Evolutionary conservation across 495 filamentous ascomycete genomes (phyloP).

Genomic region (Hypoxylon rickii): DNA sequence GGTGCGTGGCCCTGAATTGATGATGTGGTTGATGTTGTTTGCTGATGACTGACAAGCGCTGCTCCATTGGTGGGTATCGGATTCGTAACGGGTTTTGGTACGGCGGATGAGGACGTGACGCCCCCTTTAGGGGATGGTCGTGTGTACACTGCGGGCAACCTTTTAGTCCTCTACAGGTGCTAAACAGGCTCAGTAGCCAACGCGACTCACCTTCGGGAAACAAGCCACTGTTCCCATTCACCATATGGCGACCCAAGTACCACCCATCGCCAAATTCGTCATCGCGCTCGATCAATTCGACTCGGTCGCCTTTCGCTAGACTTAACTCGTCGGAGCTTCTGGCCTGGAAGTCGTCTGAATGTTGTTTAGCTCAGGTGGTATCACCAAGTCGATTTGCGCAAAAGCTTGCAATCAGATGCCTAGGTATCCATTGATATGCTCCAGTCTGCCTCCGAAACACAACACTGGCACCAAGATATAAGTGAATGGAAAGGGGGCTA

Average conservation of each 20-base stretch:
- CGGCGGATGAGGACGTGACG: conserved; percentile 21
- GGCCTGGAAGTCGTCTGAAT: conserved; percentile 81
- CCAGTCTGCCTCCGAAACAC: too few relatives aligned
- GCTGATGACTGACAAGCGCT: conserved; percentile 24
- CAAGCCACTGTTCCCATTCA: conserved; percentile 75
- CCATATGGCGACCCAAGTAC: conserved; percentile 85
- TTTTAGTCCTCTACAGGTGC: neutral
- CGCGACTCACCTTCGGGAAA: conserved; percentile 82
- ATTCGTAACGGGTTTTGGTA: conserved; percentile 33
- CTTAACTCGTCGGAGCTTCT: conserved; percentile 92
- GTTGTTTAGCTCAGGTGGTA: conserved; percentile 3
- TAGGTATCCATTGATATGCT: too few relatives aligned
- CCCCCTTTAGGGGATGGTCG: conserved; percentile 51
- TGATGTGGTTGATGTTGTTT: conserved; percentile 44
- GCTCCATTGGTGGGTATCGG: conserved; percentile 30
- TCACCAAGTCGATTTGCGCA: conserved; percentile 12
- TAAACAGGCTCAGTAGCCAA: too few relatives aligned
- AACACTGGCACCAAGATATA: too few relatives aligned
- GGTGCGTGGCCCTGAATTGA: conserved; percentile 43
- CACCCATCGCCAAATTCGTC: conserved; percentile 98
- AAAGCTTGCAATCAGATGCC: too few relatives aligned
- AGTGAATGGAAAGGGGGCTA: conserved; percentile 5
- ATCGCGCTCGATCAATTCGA: conserved; percentile 91
- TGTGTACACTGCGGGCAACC: conserved; percentile 59
- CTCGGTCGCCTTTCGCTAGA: conserved; percentile 82